A percentile compares a stretch with the other conserved stretches of the same genome.
phyloP scores from a whole-genome alignment of 2,329 filamentous ascomycete genomes.

The Blastomyces parvus region DNA sequence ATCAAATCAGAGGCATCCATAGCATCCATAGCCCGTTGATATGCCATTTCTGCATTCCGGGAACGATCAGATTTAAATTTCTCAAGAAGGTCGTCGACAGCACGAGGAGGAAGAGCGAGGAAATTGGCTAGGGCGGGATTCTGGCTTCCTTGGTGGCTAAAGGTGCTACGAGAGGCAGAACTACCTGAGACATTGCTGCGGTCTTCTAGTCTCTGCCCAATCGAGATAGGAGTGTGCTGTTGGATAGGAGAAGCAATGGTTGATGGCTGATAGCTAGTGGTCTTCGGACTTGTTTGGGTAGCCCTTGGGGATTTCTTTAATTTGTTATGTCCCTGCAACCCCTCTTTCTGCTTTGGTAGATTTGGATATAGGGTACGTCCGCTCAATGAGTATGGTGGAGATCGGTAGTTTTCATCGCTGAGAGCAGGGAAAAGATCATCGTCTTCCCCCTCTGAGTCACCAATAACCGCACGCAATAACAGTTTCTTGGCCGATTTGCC shows the following conservation, averaged over 20 bases:
- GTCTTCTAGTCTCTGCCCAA: neutral
- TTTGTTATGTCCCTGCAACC: neutral
- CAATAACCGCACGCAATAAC: slow-evolving; percentile 19
- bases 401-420: neutral
- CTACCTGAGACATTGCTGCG: neutral
- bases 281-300: neutral
- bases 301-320: neutral
- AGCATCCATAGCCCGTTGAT: slow-evolving; percentile 31
- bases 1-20: slow-evolving; percentile 26
- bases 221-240: slow-evolving; percentile 16
- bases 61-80: slow-evolving; percentile 25
- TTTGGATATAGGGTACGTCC: slow-evolving; percentile 25
- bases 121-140: slow-evolving; percentile 25
- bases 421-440: slow-evolving; percentile 18
- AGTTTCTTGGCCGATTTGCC: slow-evolving; percentile 10
- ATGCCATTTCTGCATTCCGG: slow-evolving; percentile 31
- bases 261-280: neutral
- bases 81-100: slow-evolving; percentile 22
- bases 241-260: slow-evolving; percentile 18
- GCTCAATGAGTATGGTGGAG: slow-evolving; percentile 9
- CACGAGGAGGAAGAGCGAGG: slow-evolving; percentile 21
- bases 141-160: slow-evolving; percentile 16
- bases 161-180: slow-evolving; percentile 12
- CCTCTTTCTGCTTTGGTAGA: neutral
- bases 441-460: slow-evolving; percentile 30